phyloP scores from a whole-genome alignment of 2,329 filamentous ascomycete genomes.

The Rhinocladiella similis region DNA sequence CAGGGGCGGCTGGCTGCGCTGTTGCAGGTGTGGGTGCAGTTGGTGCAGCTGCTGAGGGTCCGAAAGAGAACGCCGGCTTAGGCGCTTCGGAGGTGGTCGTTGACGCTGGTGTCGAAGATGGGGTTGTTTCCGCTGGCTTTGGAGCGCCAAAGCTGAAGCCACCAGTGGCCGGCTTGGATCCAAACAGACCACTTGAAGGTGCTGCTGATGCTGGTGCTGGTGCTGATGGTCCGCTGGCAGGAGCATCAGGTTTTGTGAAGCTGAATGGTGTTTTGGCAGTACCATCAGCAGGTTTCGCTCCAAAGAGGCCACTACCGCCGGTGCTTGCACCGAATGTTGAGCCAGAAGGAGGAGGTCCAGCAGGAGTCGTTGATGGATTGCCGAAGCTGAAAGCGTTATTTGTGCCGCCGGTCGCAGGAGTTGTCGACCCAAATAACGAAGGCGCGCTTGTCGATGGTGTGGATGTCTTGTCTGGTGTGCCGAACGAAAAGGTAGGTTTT shows the following conservation, averaged over 20 bases:
- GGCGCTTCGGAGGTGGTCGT: conserved; percentile 10
- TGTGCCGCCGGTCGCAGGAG: conserved; percentile 37
- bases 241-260: conserved; percentile 33
- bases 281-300: conserved; percentile 30
- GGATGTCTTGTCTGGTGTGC: conserved; percentile 22
- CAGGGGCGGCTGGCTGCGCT: conserved; percentile 18
- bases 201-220: conserved; percentile 28
- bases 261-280: conserved; percentile 23
- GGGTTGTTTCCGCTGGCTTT: conserved; percentile 19
- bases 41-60: conserved; percentile 6
- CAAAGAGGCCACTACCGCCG: conserved; percentile 34
- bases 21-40: conserved; percentile 4
- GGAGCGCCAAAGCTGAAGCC: conserved; percentile 17
- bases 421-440: conserved; percentile 37
- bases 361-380: conserved; percentile 51
- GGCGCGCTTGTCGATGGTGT: conserved; percentile 32
- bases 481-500: conserved; percentile 17
- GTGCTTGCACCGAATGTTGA: conserved; percentile 33
- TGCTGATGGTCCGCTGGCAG: conserved; percentile 20
- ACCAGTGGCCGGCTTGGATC: conserved; percentile 28
- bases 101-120: conserved; percentile 9
- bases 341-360: conserved; percentile 47
- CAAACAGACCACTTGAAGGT: conserved; percentile 40
- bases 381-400: conserved; percentile 39
- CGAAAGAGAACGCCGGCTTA: conserved; percentile 21